Evolutionary conservation across 306 rosid genomes (phyloP).

Genomic region (Abrus precatorius): DNA sequence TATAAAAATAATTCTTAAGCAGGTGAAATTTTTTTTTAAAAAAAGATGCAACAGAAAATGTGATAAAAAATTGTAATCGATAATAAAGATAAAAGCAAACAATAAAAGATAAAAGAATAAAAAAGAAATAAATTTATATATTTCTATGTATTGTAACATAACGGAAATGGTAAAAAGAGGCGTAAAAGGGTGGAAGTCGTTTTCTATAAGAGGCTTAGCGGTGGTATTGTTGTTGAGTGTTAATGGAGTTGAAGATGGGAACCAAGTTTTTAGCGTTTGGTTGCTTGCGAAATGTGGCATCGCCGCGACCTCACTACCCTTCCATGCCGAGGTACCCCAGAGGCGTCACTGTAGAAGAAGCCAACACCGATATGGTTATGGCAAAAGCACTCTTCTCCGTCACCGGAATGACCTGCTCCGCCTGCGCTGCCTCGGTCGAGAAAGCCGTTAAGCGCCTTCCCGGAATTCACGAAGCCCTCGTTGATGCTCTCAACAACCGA

Average conservation of each 20-base stretch:
- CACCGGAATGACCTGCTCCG: constrained; percentile 75
- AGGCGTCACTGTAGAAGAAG: constrained; percentile 45
- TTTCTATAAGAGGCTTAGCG: too few species aligned
- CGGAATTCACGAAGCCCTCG: constrained; percentile 70
- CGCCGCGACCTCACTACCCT: constrained; percentile 66
- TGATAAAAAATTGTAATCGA: too few species aligned
- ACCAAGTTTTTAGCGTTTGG: constrained; percentile 55
- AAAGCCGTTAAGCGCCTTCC: constrained; percentile 76
- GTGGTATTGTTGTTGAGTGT: too few species aligned
- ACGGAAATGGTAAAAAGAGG: too few species aligned
- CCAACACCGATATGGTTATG: not conserved
- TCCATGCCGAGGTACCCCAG: constrained; percentile 73
- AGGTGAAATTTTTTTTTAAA: too few species aligned
- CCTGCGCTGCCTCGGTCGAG: constrained; percentile 76
- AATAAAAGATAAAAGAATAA: too few species aligned
- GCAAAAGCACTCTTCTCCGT: constrained; percentile 64
- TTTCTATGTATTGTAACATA: too few species aligned
- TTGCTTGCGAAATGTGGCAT: constrained; percentile 46
- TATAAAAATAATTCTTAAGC: too few species aligned
- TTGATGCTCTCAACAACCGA: constrained; percentile 69
- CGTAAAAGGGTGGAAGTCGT: too few species aligned
- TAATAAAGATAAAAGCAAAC: too few species aligned
- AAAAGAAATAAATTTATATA: too few species aligned
- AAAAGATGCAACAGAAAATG: too few species aligned
- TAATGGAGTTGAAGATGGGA: constrained; percentile 46